These are phyloP conservation scores for Lupinus albus DNA, from an alignment of 306 rosid genomes.

Conservation along the genomic window DNA sequence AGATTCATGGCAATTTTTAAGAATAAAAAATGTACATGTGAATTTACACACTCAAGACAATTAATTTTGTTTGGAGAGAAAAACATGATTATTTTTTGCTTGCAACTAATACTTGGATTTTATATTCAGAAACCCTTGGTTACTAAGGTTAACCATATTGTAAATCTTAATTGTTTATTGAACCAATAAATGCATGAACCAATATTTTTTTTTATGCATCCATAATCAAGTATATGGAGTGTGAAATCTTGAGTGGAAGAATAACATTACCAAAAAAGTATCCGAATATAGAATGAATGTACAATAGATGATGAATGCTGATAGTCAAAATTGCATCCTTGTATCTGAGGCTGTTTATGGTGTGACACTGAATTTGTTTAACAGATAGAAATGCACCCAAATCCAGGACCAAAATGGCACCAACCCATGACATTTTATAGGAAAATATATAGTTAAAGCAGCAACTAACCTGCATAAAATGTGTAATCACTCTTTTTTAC, in stretches of 20 bases:
- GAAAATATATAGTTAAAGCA: background rate
- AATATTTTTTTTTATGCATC: background rate
- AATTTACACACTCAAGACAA: no score
- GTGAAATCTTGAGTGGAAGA: no score
- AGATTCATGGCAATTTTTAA: background rate
- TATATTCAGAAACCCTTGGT: background rate
- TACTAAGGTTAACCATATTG: background rate
- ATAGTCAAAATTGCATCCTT: background rate
- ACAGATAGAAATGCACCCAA: background rate
- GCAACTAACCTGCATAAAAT: constrained; percentile 1
- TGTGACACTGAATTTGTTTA: background rate
- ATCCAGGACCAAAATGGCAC: background rate
- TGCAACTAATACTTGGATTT: background rate
- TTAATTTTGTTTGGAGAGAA: background rate
- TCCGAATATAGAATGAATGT: background rate
- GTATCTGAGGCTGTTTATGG: background rate
- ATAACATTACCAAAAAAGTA: background rate
- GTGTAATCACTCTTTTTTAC: background rate
- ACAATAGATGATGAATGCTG: background rate
- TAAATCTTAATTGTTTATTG: no score
- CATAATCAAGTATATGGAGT: background rate
- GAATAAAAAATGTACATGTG: no score
- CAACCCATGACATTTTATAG: constrained; percentile 12
- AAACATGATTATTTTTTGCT: background rate
- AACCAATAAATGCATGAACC: background rate